A percentile compares a stretch with the other conserved stretches of the same genome.
Conservation (phyloP, 2,329 filamentous ascomycete species). For the Neonectria sp. region DNA sequence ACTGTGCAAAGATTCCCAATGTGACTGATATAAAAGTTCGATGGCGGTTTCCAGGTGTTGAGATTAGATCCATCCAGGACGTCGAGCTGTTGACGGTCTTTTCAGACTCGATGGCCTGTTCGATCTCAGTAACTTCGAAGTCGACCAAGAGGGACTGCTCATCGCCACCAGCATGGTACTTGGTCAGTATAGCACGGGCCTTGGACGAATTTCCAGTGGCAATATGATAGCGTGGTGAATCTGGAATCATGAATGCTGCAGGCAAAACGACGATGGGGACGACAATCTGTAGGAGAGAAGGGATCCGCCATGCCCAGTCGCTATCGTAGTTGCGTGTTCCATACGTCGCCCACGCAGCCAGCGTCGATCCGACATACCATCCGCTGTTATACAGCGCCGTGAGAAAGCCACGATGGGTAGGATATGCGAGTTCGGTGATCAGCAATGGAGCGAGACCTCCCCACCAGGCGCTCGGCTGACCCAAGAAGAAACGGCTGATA, state of each 20-base stretch:
- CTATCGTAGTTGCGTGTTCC: slow-evolving; percentile 28
- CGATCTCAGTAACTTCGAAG: slow-evolving; percentile 30
- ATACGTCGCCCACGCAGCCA: slow-evolving; percentile 33
- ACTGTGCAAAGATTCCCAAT: slow-evolving; percentile 28
- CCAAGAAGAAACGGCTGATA: slow-evolving; percentile 26
- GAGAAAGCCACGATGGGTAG: slow-evolving; percentile 29
- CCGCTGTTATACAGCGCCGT: slow-evolving; percentile 29
- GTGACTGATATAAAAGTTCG: slow-evolving; percentile 25
- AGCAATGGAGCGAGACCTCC: slow-evolving; percentile 26
- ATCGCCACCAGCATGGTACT: slow-evolving; percentile 28
- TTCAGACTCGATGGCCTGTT: slow-evolving; percentile 30
- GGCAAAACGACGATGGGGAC: slow-evolving; percentile 41
- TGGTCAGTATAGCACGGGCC: slow-evolving; percentile 17
- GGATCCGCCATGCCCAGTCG: slow-evolving; percentile 62
- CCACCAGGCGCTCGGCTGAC: slow-evolving; percentile 22
- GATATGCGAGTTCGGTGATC: slow-evolving; percentile 33
- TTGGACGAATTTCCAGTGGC: not conserved
- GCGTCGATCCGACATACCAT: slow-evolving; percentile 32
- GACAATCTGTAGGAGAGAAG: slow-evolving; percentile 60
- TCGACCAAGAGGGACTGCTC: slow-evolving; percentile 16
- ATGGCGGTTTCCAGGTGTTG: slow-evolving; percentile 27
- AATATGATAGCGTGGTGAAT: slow-evolving; percentile 26
- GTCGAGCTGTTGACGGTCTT: slow-evolving; percentile 12
- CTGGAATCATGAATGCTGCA: slow-evolving; percentile 25
- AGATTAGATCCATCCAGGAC: slow-evolving; percentile 18